Base-by-base conservation (phyloP, 163 green algal species). In the Chlorella variabilis region DNA sequence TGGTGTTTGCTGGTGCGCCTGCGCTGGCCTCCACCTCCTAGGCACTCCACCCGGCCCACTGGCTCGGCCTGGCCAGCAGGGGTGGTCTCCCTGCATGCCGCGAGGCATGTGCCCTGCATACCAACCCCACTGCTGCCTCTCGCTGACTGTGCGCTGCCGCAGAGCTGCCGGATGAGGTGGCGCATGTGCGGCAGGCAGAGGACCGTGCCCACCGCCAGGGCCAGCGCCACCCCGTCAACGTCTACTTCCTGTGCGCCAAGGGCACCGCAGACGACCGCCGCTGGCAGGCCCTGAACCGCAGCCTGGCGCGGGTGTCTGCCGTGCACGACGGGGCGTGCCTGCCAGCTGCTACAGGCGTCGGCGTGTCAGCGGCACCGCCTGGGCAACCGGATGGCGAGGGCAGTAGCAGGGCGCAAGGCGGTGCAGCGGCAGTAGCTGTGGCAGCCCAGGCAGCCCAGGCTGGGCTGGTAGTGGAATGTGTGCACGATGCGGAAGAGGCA, bases 161-260 rank as follows among this genome's bases (percentile, higher is more conserved):
- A 79, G 85, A 90, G 71, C 82, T 90, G 11, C 85, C 85, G 1
- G 71, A 73, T 6, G 84, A 95, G 79, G 87, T 94, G 38, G 83
- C 92, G 0, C 71, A 94, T 20, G 88, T 98, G 34, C 84, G 89
- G 15, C 97, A 99, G 85, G 96, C 95, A 0, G 96, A 99, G 85
- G 96, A 97, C 83, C 86, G 97, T 0, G 95, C 93, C 1, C 96
- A 99, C 86, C 89, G 97, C 66, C 92, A 93, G 73, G 96, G 96
- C 31, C 90, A 97, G 86, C 69, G 36, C 2, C 78, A 86, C 45
- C 77, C 88, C 3, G 94, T 98, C 83, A 98, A 98, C 80, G 89
- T 98, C 13, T 98, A 98, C 89, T 98, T 98, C 73, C 88, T 99
- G 67, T 93, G 90, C 54, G 77, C 94, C 21, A 87, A 90, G 63